Evolutionary conservation across 208 protist genomes (phyloP).

Genomic region (Leptomonas seymouri): DNA sequence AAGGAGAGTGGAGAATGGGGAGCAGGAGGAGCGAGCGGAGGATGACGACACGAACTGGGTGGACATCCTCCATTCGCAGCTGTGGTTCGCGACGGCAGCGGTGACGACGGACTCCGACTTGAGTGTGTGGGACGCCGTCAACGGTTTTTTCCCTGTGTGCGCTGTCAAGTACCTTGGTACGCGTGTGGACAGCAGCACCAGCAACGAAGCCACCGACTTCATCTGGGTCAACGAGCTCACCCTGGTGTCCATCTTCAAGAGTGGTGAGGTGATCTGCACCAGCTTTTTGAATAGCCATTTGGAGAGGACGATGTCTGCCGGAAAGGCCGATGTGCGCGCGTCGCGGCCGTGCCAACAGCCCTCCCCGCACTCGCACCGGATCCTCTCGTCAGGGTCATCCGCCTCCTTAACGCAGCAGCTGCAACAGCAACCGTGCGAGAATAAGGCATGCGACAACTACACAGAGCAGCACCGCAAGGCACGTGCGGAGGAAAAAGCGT

Average conservation of each 20-base stretch:
- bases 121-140: slow-evolving; percentile 76
- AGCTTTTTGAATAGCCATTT: slow-evolving; percentile 53
- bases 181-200: slow-evolving; percentile 16
- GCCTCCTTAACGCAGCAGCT: background rate
- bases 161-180: slow-evolving; percentile 35
- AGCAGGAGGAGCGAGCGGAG: background rate
- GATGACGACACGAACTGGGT: slow-evolving; percentile 22
- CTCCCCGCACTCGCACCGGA: background rate
- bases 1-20: background rate
- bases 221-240: slow-evolving; percentile 82
- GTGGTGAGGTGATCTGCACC: slow-evolving; percentile 64
- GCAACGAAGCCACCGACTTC: slow-evolving; percentile 63
- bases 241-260: slow-evolving; percentile 70
- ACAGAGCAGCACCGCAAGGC: slow-evolving; percentile 17
- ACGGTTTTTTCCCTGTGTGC: slow-evolving; percentile 68
- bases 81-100: slow-evolving; percentile 80
- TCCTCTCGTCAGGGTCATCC: slow-evolving; percentile 7
- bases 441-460: slow-evolving; percentile 12
- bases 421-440: slow-evolving; percentile 14
- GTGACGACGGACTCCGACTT: slow-evolving; percentile 64
- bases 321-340: background rate
- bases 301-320: slow-evolving; percentile 26
- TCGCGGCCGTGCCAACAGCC: background rate
- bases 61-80: slow-evolving; percentile 60
- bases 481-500: slow-evolving; percentile 18